Percentiles rank a stretch among this genome's conserved stretches.
These are phyloP conservation scores for Auriscalpium vulgare DNA, from an alignment of 768 basidiomycete species.

Conservation along the genomic window DNA sequence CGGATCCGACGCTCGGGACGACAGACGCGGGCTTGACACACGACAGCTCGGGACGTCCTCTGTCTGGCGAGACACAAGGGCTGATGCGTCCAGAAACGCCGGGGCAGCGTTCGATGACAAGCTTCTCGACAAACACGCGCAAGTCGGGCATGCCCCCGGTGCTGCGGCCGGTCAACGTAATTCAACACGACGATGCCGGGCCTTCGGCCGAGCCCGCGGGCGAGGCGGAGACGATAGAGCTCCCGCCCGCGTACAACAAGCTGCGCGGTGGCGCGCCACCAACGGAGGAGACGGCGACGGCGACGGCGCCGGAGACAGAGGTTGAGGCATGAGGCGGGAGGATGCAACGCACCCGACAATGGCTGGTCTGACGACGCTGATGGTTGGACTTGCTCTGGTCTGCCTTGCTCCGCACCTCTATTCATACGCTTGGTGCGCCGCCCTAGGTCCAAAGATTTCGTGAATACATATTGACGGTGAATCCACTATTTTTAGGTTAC, in stretches of 20 bases:
- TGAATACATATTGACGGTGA: constrained; percentile 7
- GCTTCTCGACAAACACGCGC: constrained; percentile 29
- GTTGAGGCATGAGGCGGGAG: too few relatives aligned
- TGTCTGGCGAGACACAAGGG: constrained; percentile 4
- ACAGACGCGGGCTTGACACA: constrained; percentile 25
- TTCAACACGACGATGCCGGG: constrained; percentile 83
- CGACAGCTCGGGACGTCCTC: constrained; percentile 14
- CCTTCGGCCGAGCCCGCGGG: constrained; percentile 34
- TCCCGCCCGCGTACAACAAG: constrained; percentile 78
- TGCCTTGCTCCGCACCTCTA: too few relatives aligned
- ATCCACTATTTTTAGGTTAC: constrained; percentile 37
- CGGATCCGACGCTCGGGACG: constrained; percentile 46
- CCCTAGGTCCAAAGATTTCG: background rate
- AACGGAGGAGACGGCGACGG: background rate
- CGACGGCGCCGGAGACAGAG: too few relatives aligned
- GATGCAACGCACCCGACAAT: too few relatives aligned
- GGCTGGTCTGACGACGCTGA: too few relatives aligned
- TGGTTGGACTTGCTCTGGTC: too few relatives aligned
- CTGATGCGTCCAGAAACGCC: constrained; percentile 13
- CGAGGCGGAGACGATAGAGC: constrained; percentile 67
- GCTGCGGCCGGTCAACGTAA: constrained; percentile 67
- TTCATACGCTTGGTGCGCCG: constrained; percentile 22
- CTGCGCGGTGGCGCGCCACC: constrained; percentile 22
- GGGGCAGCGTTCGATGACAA: constrained; percentile 19
- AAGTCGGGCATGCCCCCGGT: constrained; percentile 37